phyloP scores from a whole-genome alignment of 768 basidiomycete species.

The Boletus insuetus region DNA sequence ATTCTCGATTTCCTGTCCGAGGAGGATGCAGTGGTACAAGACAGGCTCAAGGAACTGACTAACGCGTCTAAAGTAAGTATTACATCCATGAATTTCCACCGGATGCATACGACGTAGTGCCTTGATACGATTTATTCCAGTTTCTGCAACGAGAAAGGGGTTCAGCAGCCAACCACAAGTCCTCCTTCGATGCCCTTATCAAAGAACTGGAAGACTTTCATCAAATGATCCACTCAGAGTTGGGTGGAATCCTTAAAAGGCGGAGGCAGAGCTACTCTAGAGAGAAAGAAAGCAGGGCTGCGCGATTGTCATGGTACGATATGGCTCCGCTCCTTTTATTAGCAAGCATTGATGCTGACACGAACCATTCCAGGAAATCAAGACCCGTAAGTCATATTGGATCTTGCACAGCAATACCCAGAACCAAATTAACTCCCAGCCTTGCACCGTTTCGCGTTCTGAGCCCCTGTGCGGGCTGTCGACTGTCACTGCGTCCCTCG shows the following conservation, averaged over 20 bases:
- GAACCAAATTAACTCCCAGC: neutral
- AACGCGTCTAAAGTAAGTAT: slow-evolving; percentile 8
- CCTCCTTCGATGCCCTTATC: slow-evolving; percentile 8
- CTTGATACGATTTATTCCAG: neutral
- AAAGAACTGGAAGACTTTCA: slow-evolving; percentile 10
- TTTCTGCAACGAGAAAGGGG: slow-evolving; percentile 10
- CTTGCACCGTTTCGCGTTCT: neutral
- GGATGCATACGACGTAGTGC: neutral
- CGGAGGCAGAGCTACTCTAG: neutral
- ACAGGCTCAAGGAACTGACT: slow-evolving; percentile 14
- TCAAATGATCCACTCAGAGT: neutral
- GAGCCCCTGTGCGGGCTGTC: slow-evolving; percentile 3
- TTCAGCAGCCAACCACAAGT: slow-evolving; percentile 3
- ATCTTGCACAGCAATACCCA: neutral
- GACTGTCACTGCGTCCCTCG: slow-evolving; percentile 1
- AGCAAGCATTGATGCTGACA: neutral
- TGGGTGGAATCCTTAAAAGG: neutral
- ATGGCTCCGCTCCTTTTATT: neutral
- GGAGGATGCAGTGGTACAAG: slow-evolving; percentile 1
- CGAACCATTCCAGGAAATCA: slow-evolving; percentile 1
- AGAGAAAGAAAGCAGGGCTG: neutral
- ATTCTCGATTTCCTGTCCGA: slow-evolving; percentile 20
- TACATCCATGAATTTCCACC: no score
- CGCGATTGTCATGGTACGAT: slow-evolving; percentile 1
- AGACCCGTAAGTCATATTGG: slow-evolving; percentile 3